Percentiles rank a stretch among this genome's conserved stretches.
Conservation (phyloP, 768 basidiomycete species). For the Daedaleopsis sinensis region DNA sequence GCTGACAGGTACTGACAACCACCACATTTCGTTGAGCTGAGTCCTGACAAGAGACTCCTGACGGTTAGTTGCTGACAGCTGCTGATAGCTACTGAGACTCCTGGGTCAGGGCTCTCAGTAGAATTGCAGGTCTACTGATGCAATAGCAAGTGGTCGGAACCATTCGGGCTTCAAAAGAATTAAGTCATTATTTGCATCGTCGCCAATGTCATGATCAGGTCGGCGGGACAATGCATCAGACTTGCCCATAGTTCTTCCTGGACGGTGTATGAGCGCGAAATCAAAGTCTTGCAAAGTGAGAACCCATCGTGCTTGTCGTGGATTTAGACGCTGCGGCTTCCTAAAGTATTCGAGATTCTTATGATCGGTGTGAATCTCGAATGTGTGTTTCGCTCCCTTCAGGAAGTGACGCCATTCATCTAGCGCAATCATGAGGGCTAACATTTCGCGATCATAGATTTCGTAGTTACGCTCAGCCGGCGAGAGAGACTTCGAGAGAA, state of each 20-base stretch:
- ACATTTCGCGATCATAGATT: conserved; percentile 40
- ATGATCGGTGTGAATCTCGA: conserved; percentile 34
- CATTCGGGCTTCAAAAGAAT: conserved; percentile 1
- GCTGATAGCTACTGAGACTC: too few species aligned
- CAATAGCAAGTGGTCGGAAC: neutral
- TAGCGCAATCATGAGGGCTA: conserved; percentile 36
- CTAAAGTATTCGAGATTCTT: conserved; percentile 35
- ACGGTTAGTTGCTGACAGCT: too few species aligned
- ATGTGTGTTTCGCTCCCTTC: conserved; percentile 8
- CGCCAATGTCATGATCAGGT: neutral
- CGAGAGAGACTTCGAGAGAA: conserved; percentile 10
- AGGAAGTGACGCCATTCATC: conserved; percentile 32
- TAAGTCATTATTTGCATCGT: neutral
- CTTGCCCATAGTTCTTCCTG: conserved; percentile 4
- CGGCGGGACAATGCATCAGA: conserved; percentile 13
- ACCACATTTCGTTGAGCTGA: too few species aligned
- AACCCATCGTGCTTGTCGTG: conserved; percentile 38
- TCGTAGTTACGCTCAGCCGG: conserved; percentile 33
- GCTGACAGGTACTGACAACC: too few species aligned
- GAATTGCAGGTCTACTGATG: too few species aligned
- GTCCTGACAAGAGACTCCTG: too few species aligned
- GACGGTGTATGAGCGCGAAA: conserved; percentile 16
- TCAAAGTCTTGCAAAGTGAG: conserved; percentile 18
- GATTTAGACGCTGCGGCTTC: conserved; percentile 28
- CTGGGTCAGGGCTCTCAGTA: too few species aligned